A percentile compares a stretch with the other conserved stretches of the same genome.
These are phyloP conservation scores for Phanerochaete sordida DNA, from an alignment of 768 basidiomycete species.

Conservation along the genomic window DNA sequence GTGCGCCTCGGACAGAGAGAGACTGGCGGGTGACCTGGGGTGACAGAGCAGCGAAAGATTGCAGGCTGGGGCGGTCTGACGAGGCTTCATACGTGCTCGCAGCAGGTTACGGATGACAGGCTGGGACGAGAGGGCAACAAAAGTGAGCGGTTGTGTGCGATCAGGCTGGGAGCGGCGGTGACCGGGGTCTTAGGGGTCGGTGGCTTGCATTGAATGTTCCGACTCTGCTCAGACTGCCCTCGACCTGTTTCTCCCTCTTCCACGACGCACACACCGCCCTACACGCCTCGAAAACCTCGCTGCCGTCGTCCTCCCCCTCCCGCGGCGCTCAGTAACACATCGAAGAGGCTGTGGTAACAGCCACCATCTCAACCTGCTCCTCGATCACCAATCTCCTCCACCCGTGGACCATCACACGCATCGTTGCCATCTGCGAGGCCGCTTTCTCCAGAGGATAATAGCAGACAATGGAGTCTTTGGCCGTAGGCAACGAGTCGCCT, in stretches of 20 bases:
- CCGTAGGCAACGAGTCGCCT: constrained; percentile 27
- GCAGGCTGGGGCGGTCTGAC: background rate
- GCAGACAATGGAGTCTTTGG: constrained; percentile 26
- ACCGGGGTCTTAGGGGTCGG: constrained; percentile 14
- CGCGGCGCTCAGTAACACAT: background rate
- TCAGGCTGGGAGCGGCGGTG: background rate
- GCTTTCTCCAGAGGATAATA: constrained; percentile 4
- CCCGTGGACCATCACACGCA: background rate
- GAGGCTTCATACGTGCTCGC: background rate
- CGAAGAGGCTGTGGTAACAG: background rate
- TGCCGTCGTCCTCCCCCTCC: background rate
- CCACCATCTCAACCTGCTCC: background rate
- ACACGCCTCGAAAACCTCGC: background rate
- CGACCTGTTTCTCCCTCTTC: background rate
- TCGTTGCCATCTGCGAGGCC: background rate
- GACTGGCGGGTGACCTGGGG: background rate
- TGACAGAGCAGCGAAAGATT: background rate
- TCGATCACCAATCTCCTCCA: background rate
- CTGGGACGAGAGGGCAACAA: background rate
- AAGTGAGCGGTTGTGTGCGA: background rate
- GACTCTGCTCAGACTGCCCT: constrained; percentile 1
- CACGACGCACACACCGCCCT: background rate
- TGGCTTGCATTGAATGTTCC: constrained; percentile 10
- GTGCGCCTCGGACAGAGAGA: background rate
- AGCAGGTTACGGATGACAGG: background rate